phyloP scores from a whole-genome alignment of 176 grass and related monocot species.

The Secale cereale region DNA sequence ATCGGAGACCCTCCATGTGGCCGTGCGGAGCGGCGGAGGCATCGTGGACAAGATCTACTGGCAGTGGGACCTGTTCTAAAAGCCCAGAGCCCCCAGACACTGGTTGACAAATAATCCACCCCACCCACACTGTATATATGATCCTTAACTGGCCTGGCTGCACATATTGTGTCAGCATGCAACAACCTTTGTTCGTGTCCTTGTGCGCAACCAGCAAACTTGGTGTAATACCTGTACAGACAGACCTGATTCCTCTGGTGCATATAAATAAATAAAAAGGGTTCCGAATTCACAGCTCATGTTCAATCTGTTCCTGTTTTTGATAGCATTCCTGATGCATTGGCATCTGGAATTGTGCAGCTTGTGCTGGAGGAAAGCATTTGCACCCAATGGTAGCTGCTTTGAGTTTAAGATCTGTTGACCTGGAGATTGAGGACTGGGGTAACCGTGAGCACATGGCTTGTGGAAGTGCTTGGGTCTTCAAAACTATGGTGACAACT shows the following conservation, averaged over 20 bases:
- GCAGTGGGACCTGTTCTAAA: constrained; percentile 95
- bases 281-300: neutral
- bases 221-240: constrained; percentile 23
- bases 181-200: neutral
- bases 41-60: constrained; percentile 98
- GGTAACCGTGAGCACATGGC: neutral
- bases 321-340: neutral
- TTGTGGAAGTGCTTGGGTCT: neutral
- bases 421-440: neutral
- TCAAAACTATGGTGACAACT: neutral
- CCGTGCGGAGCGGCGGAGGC: constrained; percentile 78
- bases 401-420: neutral
- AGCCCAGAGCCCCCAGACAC: neutral
- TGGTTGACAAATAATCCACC: constrained; percentile 33
- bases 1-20: constrained; percentile 80
- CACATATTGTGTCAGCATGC: constrained; percentile 27
- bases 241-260: constrained; percentile 13
- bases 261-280: constrained; percentile 33
- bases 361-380: neutral
- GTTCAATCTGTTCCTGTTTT: neutral
- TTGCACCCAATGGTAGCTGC: neutral
- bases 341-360: neutral
- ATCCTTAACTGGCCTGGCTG: constrained; percentile 24
- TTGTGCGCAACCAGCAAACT: constrained; percentile 7
- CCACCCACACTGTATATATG: constrained; percentile 43